phyloP scores from a whole-genome alignment of 495 filamentous ascomycete species.

The Immersiella caudata region DNA sequence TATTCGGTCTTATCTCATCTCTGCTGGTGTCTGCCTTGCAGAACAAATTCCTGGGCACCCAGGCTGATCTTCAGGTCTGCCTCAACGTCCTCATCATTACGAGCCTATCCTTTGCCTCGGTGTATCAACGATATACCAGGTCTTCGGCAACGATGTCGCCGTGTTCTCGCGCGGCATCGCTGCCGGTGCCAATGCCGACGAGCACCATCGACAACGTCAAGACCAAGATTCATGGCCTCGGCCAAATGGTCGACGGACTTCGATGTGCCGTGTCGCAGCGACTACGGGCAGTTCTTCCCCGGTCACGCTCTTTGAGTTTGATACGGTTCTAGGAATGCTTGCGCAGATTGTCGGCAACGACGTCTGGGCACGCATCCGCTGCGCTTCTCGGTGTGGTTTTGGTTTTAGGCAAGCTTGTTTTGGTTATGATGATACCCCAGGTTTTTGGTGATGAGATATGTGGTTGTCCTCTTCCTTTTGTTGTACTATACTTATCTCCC shows the following conservation, averaged over 20 bases:
- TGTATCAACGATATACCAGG: slow-evolving; percentile 18
- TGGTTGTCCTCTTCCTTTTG: slow-evolving; percentile 32
- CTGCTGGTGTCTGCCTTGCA: slow-evolving; percentile 29
- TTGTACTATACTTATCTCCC: slow-evolving; percentile 24
- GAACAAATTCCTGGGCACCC: slow-evolving; percentile 18
- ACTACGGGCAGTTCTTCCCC: slow-evolving; percentile 16
- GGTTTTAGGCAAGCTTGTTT: slow-evolving; percentile 16
- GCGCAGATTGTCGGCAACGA: slow-evolving; percentile 3
- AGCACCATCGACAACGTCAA: slow-evolving; percentile 30
- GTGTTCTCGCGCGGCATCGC: slow-evolving; percentile 13
- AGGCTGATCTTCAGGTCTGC: slow-evolving; percentile 14
- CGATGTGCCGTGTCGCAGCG: slow-evolving; percentile 17
- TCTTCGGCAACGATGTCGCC: not conserved
- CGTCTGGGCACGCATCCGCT: slow-evolving; percentile 10
- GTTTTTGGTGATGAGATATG: slow-evolving; percentile 31
- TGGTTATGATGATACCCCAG: slow-evolving; percentile 38
- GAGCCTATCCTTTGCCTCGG: slow-evolving; percentile 25
- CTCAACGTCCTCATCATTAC: slow-evolving; percentile 28
- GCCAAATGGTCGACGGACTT: slow-evolving; percentile 3
- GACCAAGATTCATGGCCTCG: slow-evolving; percentile 30
- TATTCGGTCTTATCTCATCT: slow-evolving; percentile 40
- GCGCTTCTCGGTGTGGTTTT: slow-evolving; percentile 17
- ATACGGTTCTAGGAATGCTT: slow-evolving; percentile 16
- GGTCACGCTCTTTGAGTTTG: not conserved
- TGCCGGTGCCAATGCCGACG: slow-evolving; percentile 12